Conservation (phyloP, 371 early-diverging fungal species). For the Mycotypha africana region DNA sequence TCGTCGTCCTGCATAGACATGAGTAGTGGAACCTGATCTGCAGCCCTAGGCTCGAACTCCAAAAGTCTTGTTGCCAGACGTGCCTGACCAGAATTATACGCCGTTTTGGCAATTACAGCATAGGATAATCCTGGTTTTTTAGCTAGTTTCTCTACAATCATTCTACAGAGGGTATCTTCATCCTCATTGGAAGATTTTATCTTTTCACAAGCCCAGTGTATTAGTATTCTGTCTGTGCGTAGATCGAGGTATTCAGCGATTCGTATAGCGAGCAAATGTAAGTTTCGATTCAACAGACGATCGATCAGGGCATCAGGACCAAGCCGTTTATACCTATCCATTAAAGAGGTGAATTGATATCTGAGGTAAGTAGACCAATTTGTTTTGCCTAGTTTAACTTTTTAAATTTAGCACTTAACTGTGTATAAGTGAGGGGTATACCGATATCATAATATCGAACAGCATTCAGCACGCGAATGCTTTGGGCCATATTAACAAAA, state of each 20-base stretch:
- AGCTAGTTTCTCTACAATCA: constrained; percentile 74
- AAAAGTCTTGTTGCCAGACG: constrained; percentile 85
- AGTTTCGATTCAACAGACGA: constrained; percentile 77
- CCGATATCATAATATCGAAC: constrained; percentile 80
- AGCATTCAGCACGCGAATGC: constrained; percentile 85
- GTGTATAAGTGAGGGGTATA: constrained; percentile 82
- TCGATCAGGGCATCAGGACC: constrained; percentile 77
- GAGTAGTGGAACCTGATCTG: constrained; percentile 90
- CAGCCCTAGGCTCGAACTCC: constrained; percentile 91
- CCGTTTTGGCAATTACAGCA: constrained; percentile 91
- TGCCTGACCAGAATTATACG: constrained; percentile 81
- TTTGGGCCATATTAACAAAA: constrained; percentile 86
- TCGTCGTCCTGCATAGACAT: constrained; percentile 91
- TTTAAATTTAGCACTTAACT: no score
- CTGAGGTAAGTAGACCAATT: no score
- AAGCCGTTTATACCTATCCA: constrained; percentile 58
- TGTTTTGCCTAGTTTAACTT: no score
- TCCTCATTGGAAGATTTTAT: constrained; percentile 81
- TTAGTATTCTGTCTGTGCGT: constrained; percentile 74
- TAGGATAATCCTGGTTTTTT: constrained; percentile 75
- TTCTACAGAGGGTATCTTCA: constrained; percentile 77
- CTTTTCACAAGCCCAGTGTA: constrained; percentile 97
- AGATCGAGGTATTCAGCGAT: constrained; percentile 81
- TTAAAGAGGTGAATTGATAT: not conserved
- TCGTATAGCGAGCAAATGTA: constrained; percentile 80